phyloP scores from a whole-genome alignment of 345 rosid species.

The Brassica incana region DNA sequence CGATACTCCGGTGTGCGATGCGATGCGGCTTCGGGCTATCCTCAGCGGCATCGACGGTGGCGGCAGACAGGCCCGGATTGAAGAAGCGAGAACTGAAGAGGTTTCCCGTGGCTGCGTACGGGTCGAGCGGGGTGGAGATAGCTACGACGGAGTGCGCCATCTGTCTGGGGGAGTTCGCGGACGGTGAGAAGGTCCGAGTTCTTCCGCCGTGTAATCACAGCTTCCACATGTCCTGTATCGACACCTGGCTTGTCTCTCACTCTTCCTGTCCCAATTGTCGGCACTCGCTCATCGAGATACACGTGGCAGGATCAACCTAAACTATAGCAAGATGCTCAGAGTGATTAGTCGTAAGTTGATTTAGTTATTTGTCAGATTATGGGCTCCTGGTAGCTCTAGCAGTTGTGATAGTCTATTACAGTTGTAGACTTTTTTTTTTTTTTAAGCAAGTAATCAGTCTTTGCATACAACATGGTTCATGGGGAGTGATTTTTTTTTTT shows the following conservation, averaged over 20 bases:
- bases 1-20: constrained; percentile 63
- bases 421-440: background rate
- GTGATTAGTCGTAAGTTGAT: background rate
- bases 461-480: background rate
- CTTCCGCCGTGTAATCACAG: constrained; percentile 65
- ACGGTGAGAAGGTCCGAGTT: constrained; percentile 51
- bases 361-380: background rate
- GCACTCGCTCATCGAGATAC: constrained; percentile 37
- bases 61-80: constrained; percentile 45
- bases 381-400: background rate
- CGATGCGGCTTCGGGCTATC: constrained; percentile 55
- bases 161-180: constrained; percentile 53
- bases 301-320: constrained; percentile 13
- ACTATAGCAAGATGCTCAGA: background rate
- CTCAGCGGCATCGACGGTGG: constrained; percentile 32
- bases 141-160: constrained; percentile 56
- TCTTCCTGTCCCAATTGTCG: constrained; percentile 70
- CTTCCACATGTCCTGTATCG: constrained; percentile 61
- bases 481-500: background rate
- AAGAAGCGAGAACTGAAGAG: constrained; percentile 57
- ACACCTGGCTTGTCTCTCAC: constrained; percentile 59
- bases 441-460: background rate
- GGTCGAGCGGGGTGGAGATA: constrained; percentile 40
- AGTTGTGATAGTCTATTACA: background rate
- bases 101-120: constrained; percentile 59